Percentiles rank a stretch among this genome's conserved stretches.
phyloP scores from a whole-genome alignment of 139 green algal genomes.

The Choricystis sp. region DNA sequence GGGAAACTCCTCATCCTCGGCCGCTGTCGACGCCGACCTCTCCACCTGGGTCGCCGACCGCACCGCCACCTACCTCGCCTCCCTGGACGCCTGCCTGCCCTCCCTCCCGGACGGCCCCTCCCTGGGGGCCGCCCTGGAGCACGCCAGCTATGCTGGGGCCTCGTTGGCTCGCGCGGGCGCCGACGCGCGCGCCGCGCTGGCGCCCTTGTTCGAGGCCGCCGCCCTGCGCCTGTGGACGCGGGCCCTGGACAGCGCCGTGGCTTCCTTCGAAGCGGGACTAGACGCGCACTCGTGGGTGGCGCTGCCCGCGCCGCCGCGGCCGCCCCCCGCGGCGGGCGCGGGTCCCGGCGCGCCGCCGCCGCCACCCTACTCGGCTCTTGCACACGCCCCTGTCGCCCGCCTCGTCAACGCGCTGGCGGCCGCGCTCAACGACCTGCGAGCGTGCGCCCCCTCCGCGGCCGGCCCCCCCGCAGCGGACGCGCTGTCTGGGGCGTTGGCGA shows the following conservation, averaged over 20 bases:
- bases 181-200: constrained; percentile 77
- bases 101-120: constrained; percentile 29
- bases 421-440: constrained; percentile 88
- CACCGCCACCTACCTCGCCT: constrained; percentile 30
- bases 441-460: constrained; percentile 54
- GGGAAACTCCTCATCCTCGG: too few relatives aligned
- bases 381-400: constrained; percentile 77
- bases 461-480: constrained; percentile 3
- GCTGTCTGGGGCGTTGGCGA: not conserved
- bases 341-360: constrained; percentile 1
- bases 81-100: constrained; percentile 11
- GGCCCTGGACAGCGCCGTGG: constrained; percentile 27
- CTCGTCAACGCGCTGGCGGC: constrained; percentile 78
- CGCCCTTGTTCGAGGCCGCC: constrained; percentile 71
- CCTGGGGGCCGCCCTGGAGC: constrained; percentile 78
- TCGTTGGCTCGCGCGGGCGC: constrained; percentile 79
- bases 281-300: constrained; percentile 77
- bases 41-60: not conserved
- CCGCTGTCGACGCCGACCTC: not conserved
- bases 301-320: constrained; percentile 18
- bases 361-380: constrained; percentile 70
- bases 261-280: constrained; percentile 52
- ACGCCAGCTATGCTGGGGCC: constrained; percentile 89
- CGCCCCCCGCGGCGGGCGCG: not conserved
- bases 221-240: constrained; percentile 36